Base-by-base conservation (phyloP, 306 rosid genomes). In the Dryas alaskensis region DNA sequence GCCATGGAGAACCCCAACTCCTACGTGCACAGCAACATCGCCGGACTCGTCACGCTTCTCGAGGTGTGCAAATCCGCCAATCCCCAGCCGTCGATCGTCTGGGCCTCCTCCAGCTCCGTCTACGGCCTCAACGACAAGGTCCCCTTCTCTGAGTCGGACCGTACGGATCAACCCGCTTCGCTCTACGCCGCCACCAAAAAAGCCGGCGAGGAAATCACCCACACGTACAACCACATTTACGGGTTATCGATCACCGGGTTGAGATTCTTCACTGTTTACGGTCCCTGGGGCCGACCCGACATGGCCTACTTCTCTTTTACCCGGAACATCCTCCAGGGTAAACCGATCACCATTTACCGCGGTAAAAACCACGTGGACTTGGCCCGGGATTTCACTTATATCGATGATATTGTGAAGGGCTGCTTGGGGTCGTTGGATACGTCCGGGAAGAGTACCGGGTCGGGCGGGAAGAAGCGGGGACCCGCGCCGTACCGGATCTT, bases 271-370 rank as follows among this genome's bases (percentile, higher is more conserved):
- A 93, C 98, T 0, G 98, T 93, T 0, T 93, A 93, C 51, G 97
- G 98, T 4, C 97, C 98, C 0, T 93, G 97, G 97, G 98, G 98
- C 0, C 53, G 98, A 79, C 98, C 97, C 44, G 98, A 93, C 68
- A 93, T 90, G 98, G 98, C 98, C 2, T 90, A 90, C 25, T 93
- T 93, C 73, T 84, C 90, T 0, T 93, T 93, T 31, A 90, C 98
- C 6, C 74, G 88, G 8, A 89, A 82, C 17, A 93, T 93, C 49
- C 91, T 93, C 1, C 97, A 90, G 44, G 97, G 98, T 0, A 93
- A 91, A 27, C 89, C 98, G 2, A 90, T 93, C 27, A 93, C 97
- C 1, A 74, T 93, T 1, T 93, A 93, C 60, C 87, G 98, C 14
- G 98, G 98, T 27, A 89, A 93, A 80, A 79, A 90, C 44, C 82